Evolutionary conservation across 495 filamentous ascomycete genomes (phyloP), one percentile per base, ranked within the genome.

Genomic region (Cryomyces minteri): DNA sequence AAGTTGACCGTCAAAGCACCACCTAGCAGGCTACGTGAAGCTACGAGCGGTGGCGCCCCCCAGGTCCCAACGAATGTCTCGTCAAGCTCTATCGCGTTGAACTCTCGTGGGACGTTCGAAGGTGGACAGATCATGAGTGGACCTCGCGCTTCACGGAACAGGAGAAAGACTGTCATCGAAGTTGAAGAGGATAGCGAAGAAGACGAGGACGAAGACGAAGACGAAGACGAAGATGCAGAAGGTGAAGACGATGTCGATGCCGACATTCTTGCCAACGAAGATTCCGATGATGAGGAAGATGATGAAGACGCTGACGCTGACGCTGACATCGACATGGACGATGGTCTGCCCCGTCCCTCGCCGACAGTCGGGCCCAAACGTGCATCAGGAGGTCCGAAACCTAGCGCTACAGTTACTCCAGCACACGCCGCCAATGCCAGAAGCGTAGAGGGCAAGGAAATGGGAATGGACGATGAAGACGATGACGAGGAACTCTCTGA

Each of bases 1-100:
- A 74, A 75, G 58, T 66, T 94, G 41, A 92, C 80, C 31, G 77
- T 94, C 52, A 94, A 86, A 66, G 79, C 88, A 55, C 77, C 84
- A 5, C 74, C 84, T 31, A 81, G 70, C 64, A 90, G 84, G 67
- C 69, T 90, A 44, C 79, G 82, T 32, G 79, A 92, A 59, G 82
- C 76, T 10, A 88, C 78, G 28, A 69, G 67, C 39, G 63, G 61
- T 44, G 58, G 50, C 45, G 25, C 34, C 34, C 40, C 50, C 40
- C 47, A 45, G 36, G 12, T 43, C 39, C 32, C 44, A 9, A 29
- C 36, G 51, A 8, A 47, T 14, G 6, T 31, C 36, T 12, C 43
- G 49, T 28, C 48, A 46, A 9, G 12, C 9, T 12, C 11, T 31
- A 45, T 61, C 5, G 32, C 54, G 0, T 50, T 56, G 7, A 58